These are phyloP conservation scores for Camellia sinensis DNA, from an alignment of 148 eudicot genomes.

Conservation along the genomic window DNA sequence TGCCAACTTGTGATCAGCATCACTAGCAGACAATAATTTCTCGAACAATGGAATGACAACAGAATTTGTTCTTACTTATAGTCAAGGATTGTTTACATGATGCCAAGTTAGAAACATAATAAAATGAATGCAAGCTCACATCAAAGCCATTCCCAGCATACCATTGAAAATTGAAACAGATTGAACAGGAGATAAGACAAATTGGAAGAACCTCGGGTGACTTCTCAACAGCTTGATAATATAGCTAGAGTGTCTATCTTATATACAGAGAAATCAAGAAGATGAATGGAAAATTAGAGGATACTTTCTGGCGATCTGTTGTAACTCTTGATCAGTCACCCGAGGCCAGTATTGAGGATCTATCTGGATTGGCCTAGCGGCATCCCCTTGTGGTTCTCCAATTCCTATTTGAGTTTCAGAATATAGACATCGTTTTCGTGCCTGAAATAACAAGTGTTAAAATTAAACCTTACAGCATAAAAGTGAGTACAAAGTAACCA, in stretches of 20 bases:
- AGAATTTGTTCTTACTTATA: conserved; percentile 22
- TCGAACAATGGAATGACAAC: conserved; percentile 35
- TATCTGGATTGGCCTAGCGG: conserved; percentile 13
- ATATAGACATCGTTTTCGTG: conserved; percentile 30
- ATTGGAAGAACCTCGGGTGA: neutral
- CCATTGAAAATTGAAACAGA: neutral
- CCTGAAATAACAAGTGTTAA: conserved; percentile 25
- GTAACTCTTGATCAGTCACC: conserved; percentile 28
- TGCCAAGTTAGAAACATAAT: neutral
- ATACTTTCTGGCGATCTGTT: conserved; percentile 27
- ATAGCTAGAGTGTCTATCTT: neutral
- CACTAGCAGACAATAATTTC: conserved; percentile 36
- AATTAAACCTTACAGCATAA: conserved; percentile 1
- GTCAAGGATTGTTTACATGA: conserved; percentile 27
- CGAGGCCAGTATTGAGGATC: conserved; percentile 31
- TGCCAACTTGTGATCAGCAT: conserved; percentile 27
- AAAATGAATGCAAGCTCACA: neutral
- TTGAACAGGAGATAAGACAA: neutral
- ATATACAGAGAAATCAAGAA: neutral
- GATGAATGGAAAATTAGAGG: conserved; percentile 16
- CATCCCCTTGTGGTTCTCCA: conserved; percentile 14
- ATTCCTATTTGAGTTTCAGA: conserved; percentile 25
- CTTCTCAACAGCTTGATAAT: neutral
- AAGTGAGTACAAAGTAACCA: neutral
- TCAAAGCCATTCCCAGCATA: neutral